A percentile compares a stretch with the other conserved stretches of the same genome.
Conservation (phyloP, 1,284 basidiomycete genomes). For the Fomitiporia mediterranea region DNA sequence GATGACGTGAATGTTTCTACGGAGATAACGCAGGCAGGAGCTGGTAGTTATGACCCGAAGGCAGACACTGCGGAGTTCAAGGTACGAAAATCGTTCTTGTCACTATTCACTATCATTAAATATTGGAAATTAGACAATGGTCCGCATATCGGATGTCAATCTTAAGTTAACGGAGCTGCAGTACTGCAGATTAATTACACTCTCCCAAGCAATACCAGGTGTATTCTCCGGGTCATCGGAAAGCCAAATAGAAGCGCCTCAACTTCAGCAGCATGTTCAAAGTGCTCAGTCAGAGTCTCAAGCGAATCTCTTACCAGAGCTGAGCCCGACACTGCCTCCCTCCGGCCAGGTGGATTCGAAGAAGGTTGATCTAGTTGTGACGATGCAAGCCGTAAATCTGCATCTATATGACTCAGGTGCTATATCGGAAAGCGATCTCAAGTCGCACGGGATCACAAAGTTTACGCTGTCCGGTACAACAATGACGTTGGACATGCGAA, state of each 20-base stretch:
- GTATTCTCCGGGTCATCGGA: constrained; percentile 34
- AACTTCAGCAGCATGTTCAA: neutral
- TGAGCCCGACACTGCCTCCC: constrained; percentile 32
- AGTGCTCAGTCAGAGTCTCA: neutral
- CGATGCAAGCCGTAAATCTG: constrained; percentile 75
- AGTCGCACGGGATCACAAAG: constrained; percentile 78
- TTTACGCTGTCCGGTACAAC: constrained; percentile 83
- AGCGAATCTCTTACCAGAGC: constrained; percentile 57
- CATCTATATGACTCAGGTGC: constrained; percentile 84
- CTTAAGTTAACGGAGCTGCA: constrained; percentile 90
- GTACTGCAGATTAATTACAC: constrained; percentile 71
- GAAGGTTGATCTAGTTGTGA: constrained; percentile 74
- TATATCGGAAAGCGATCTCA: constrained; percentile 54
- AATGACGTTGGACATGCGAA: constrained; percentile 80
- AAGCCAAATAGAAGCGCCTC: neutral
- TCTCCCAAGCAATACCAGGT: constrained; percentile 74
- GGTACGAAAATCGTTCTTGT: constrained; percentile 41
- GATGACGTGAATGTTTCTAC: constrained; percentile 85
- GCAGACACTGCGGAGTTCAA: constrained; percentile 62
- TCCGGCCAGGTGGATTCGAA: constrained; percentile 45
- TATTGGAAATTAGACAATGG: constrained; percentile 45
- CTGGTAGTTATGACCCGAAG: constrained; percentile 44
- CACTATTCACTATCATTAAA: neutral
- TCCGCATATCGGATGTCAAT: constrained; percentile 88
- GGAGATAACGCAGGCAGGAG: constrained; percentile 61